These are phyloP conservation scores for Colletotrichum melonis DNA, from an alignment of 2,329 filamentous ascomycete genomes.

Conservation along the genomic window DNA sequence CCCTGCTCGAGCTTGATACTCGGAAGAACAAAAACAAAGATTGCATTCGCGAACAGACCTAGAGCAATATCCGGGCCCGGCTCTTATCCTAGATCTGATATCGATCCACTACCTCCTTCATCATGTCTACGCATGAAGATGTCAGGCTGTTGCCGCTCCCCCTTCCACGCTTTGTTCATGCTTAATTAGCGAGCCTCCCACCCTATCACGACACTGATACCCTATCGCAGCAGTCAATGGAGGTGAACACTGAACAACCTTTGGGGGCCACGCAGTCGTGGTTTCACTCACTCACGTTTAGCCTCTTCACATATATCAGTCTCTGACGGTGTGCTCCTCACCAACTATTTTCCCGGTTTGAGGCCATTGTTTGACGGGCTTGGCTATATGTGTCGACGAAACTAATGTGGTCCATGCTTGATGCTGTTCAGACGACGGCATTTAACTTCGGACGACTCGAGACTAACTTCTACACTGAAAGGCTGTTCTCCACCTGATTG, in stretches of 20 bases:
- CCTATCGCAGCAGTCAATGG: neutral
- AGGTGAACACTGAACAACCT: neutral
- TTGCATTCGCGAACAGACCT: neutral
- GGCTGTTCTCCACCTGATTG: slow-evolving; percentile 8
- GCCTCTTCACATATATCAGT: neutral
- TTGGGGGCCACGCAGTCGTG: slow-evolving; percentile 3
- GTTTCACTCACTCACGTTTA: slow-evolving; percentile 10
- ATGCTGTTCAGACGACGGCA: slow-evolving; percentile 23
- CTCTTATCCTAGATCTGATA: slow-evolving; percentile 7
- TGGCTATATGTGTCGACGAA: slow-evolving; percentile 20
- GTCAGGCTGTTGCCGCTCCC: slow-evolving; percentile 19
- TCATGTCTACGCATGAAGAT: slow-evolving; percentile 21
- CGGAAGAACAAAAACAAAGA: neutral
- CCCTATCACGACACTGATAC: neutral
- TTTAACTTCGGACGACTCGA: slow-evolving; percentile 24
- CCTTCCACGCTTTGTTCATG: slow-evolving; percentile 10
- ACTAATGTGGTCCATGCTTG: slow-evolving; percentile 13
- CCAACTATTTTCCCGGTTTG: slow-evolving; percentile 13
- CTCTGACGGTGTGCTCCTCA: slow-evolving; percentile 14
- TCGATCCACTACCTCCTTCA: slow-evolving; percentile 23
- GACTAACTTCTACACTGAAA: slow-evolving; percentile 15
- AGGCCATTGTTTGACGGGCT: slow-evolving; percentile 10
- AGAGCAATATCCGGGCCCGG: slow-evolving; percentile 4
- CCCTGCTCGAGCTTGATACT: neutral
- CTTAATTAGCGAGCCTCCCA: slow-evolving; percentile 6